phyloP scores from a whole-genome alignment of 179 eudicot species.

The Carnegiea gigantea region DNA sequence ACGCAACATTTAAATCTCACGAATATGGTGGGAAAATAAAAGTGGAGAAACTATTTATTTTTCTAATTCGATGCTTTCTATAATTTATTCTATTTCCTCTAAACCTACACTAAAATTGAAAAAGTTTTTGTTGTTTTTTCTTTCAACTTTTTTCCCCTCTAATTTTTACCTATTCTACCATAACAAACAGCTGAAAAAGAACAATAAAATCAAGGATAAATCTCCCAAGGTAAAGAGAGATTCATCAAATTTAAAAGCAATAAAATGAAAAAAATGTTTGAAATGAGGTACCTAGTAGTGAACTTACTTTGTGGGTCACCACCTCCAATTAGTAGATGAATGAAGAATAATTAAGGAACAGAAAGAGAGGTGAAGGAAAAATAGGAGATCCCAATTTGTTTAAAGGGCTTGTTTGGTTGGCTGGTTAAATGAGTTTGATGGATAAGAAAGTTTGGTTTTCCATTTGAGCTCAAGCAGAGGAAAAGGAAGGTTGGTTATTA shows the following conservation, averaged over 20 bases:
- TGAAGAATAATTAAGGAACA: background rate
- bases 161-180: background rate
- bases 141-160: background rate
- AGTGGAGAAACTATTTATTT: too few relatives aligned
- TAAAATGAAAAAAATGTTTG: background rate
- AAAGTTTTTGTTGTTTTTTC: background rate
- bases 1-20: background rate
- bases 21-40: too few relatives aligned
- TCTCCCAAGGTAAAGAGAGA: background rate
- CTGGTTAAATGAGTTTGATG: slow-evolving; percentile 3
- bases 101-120: too few relatives aligned
- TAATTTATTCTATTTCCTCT: too few relatives aligned
- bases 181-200: too few relatives aligned
- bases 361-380: background rate
- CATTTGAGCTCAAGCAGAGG: background rate
- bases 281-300: background rate
- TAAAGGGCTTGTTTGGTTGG: slow-evolving; percentile 1
- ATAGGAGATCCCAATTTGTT: background rate
- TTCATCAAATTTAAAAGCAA: slow-evolving; percentile 6
- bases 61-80: too few relatives aligned
- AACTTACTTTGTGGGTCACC: slow-evolving; percentile 8
- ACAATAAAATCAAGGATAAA: background rate
- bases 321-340: background rate
- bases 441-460: slow-evolving; percentile 3
- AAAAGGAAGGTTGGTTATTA: background rate